These are phyloP conservation scores for Aspergillus felis DNA, from an alignment of 2,329 filamentous ascomycete species.

Conservation along the genomic window DNA sequence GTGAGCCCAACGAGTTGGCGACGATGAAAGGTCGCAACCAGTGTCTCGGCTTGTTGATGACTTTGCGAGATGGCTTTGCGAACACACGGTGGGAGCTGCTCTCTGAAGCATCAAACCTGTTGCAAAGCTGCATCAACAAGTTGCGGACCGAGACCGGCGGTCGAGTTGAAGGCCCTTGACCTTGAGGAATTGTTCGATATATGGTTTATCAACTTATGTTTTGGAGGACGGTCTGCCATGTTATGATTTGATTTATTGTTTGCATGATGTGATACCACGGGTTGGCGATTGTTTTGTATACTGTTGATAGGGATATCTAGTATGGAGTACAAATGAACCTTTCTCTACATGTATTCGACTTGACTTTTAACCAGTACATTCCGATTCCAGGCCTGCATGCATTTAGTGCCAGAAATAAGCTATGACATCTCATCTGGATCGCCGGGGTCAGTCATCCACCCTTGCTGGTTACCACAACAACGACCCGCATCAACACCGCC, in stretches of 20 bases:
- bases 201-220: slow-evolving; percentile 5
- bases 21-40: slow-evolving; percentile 71
- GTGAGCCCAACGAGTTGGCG: slow-evolving; percentile 73
- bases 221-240: background rate
- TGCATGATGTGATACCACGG: slow-evolving; percentile 5
- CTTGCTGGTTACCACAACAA: slow-evolving; percentile 20
- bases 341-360: background rate
- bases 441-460: background rate
- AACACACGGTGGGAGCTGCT: slow-evolving; percentile 87
- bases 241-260: slow-evolving; percentile 4
- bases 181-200: background rate
- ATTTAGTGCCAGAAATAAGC: background rate
- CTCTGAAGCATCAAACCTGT: slow-evolving; percentile 75
- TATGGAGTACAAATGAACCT: background rate
- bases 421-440: background rate
- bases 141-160: slow-evolving; percentile 29
- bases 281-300: background rate
- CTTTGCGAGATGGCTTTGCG: slow-evolving; percentile 76
- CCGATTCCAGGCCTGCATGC: background rate
- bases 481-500: slow-evolving; percentile 5
- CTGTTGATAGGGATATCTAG: background rate
- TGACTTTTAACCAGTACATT: background rate
- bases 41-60: slow-evolving; percentile 74
- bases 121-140: slow-evolving; percentile 75
- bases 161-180: background rate